Conservation (phyloP, 176 grass and related monocot genomes). For the Oryza rufipogon region DNA sequence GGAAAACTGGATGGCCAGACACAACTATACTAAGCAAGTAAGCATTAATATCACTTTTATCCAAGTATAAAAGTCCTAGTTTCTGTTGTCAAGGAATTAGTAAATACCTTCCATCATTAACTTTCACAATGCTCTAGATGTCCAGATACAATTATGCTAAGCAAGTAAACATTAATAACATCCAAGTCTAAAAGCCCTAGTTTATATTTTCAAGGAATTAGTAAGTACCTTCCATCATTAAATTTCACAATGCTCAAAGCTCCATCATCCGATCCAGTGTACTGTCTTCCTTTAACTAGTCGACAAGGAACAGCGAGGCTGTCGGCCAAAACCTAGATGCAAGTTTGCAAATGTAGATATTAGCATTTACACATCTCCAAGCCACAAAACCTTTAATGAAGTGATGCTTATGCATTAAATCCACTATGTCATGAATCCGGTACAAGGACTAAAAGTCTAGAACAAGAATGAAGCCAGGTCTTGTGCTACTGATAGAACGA, state of each 20-base stretch:
- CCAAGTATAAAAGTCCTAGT: background rate
- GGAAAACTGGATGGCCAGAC: background rate
- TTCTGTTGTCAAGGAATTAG: conserved; percentile 12
- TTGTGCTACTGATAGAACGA: conserved; percentile 9
- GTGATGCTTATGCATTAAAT: background rate
- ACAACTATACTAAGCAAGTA: background rate
- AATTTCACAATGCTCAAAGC: conserved; percentile 94
- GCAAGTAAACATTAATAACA: background rate
- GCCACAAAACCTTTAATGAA: background rate
- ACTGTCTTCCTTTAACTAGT: conserved; percentile 87
- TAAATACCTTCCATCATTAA: conserved; percentile 94
- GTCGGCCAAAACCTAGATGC: conserved; percentile 84
- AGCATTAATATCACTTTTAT: background rate
- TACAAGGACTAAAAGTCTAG: background rate
- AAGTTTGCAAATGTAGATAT: conserved; percentile 34
- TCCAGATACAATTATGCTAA: background rate
- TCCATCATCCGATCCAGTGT: conserved; percentile 95
- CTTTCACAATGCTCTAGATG: conserved; percentile 71
- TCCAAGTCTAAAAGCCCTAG: background rate
- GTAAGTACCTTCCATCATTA: conserved; percentile 92
- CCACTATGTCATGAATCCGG: background rate
- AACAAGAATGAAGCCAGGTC: conserved; percentile 24
- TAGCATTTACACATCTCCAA: conserved; percentile 23
- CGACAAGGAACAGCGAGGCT: conserved; percentile 78
- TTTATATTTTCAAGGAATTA: background rate